phyloP scores from a whole-genome alignment of 352 stramenopile species.

The Globisporangium megalacanthum region DNA sequence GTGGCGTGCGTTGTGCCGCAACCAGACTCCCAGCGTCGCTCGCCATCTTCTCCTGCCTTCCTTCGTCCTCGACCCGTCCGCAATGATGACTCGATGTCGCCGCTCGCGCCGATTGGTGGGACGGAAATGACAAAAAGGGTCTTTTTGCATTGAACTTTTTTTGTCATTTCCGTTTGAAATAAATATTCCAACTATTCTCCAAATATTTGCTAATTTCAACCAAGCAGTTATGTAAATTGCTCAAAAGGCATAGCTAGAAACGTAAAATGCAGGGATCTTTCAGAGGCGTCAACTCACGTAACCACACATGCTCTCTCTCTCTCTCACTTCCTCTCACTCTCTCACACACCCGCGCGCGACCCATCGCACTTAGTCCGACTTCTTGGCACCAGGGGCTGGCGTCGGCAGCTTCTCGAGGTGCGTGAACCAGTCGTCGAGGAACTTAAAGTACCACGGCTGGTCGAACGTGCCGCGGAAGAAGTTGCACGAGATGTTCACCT shows the following conservation, averaged over 20 bases:
- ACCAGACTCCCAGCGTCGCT: too few species aligned
- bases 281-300: background rate
- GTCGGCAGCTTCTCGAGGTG: slow-evolving; percentile 61
- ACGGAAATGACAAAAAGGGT: background rate
- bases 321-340: too few species aligned
- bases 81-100: background rate
- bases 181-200: too few species aligned
- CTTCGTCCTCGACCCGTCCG: too few species aligned
- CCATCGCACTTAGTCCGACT: slow-evolving; percentile 23
- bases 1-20: too few species aligned
- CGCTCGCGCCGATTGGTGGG: background rate
- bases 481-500: slow-evolving; percentile 94
- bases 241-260: too few species aligned
- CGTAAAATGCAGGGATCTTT: background rate
- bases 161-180: too few species aligned
- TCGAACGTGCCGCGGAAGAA: slow-evolving; percentile 93
- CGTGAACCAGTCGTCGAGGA: slow-evolving; percentile 83
- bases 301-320: background rate
- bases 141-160: background rate
- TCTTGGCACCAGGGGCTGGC: slow-evolving; percentile 23
- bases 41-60: too few species aligned
- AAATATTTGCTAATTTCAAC: too few species aligned
- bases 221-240: too few species aligned
- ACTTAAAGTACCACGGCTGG: slow-evolving; percentile 82
- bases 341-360: background rate